Conservation (phyloP, 1,284 basidiomycete genomes). For the Bjerkandera adusta region DNA sequence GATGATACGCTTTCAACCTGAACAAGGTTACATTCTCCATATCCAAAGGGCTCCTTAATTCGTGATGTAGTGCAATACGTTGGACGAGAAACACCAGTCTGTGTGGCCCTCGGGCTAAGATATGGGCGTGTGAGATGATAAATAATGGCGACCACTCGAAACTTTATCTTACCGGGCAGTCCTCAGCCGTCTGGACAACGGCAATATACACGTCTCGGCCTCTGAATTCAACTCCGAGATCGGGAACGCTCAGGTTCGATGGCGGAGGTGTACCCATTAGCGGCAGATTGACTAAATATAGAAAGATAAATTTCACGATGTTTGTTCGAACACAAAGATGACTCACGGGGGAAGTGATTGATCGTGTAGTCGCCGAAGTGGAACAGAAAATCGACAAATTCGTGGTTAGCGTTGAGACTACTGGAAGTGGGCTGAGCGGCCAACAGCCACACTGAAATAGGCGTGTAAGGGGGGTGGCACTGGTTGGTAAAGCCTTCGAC, state of each 20-base stretch:
- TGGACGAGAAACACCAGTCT: too few relatives aligned
- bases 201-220: conserved; percentile 1
- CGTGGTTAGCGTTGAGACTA: not conserved
- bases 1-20: too few relatives aligned
- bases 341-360: conserved; percentile 10
- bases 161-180: conserved; percentile 6
- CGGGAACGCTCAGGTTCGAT: conserved; percentile 5
- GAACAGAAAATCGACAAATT: not conserved
- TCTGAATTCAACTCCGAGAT: not conserved
- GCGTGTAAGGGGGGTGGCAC: too few relatives aligned
- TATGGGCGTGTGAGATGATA: too few relatives aligned
- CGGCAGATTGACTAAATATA: not conserved
- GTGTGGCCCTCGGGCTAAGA: too few relatives aligned
- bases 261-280: conserved; percentile 6
- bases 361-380: not conserved
- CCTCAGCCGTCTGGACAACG: not conserved
- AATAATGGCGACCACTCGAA: too few relatives aligned
- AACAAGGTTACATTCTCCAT: too few relatives aligned
- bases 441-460: too few relatives aligned
- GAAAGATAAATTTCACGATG: not conserved
- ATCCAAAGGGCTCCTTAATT: too few relatives aligned
- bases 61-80: too few relatives aligned
- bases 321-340: not conserved
- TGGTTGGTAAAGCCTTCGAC: too few relatives aligned
- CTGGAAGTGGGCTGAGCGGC: too few relatives aligned